phyloP scores from a whole-genome alignment of 2,329 filamentous ascomycete genomes.

The Pseudopyricularia cyperi region DNA sequence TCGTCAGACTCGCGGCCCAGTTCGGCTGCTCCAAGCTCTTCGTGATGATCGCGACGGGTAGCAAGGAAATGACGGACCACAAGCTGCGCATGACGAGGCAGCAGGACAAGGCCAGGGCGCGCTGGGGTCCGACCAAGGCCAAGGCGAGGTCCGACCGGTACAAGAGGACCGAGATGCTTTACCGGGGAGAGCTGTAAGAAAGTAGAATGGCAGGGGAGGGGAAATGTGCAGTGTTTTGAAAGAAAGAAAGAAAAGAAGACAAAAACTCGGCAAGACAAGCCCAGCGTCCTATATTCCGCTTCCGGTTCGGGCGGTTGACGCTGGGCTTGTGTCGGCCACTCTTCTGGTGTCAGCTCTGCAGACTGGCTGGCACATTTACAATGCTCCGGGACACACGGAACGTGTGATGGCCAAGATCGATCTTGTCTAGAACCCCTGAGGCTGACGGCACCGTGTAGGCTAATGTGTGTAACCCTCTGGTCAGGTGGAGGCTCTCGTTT shows the following conservation, averaged over 20 bases:
- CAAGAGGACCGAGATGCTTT: conserved; percentile 39
- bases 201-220: not conserved
- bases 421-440: not conserved
- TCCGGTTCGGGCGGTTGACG: too few relatives aligned
- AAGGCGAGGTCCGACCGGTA: conserved; percentile 41
- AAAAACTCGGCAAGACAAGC: not conserved
- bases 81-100: conserved; percentile 28
- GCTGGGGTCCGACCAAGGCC: conserved; percentile 43
- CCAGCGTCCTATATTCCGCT: too few relatives aligned
- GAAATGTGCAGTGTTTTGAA: not conserved
- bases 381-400: not conserved
- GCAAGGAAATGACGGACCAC: conserved; percentile 22
- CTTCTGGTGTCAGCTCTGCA: too few relatives aligned
- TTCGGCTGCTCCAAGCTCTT: conserved; percentile 44
- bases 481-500: not conserved
- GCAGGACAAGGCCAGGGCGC: conserved; percentile 33
- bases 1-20: conserved; percentile 35
- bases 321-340: too few relatives aligned
- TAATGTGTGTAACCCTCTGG: not conserved
- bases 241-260: not conserved
- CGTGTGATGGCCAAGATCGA: not conserved
- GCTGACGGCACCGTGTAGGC: not conserved
- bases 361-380: too few relatives aligned
- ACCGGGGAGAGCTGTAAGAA: conserved; percentile 32
- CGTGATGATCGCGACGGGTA: conserved; percentile 42